A percentile compares a stretch with the other conserved stretches of the same genome.
Evolutionary conservation across 2,329 filamentous ascomycete species (phyloP).

Genomic region (Fonsecaea pedrosoi): DNA sequence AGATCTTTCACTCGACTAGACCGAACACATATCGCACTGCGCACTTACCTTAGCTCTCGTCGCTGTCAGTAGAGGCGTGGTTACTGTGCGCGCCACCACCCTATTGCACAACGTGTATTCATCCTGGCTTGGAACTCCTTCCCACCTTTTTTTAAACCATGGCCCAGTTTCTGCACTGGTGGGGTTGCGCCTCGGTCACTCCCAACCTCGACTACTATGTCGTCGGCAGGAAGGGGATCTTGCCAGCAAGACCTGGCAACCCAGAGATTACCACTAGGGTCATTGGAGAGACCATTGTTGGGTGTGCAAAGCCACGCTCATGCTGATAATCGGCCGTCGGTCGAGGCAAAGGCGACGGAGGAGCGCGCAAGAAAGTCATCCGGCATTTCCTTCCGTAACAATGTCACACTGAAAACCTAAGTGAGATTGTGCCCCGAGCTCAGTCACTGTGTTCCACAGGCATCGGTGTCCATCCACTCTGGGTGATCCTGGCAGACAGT

Average conservation of each 20-base stretch:
- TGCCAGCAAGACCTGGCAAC: not conserved
- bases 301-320: not conserved
- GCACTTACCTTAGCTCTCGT: too few species aligned
- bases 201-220: not conserved
- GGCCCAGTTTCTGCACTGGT: not conserved
- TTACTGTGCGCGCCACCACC: not conserved
- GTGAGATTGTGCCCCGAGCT: not conserved
- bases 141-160: not conserved
- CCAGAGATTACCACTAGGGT: not conserved
- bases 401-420: not conserved
- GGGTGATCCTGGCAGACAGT: not conserved
- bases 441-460: not conserved
- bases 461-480: not conserved
- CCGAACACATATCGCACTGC: too few species aligned
- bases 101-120: not conserved
- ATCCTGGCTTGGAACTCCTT: not conserved
- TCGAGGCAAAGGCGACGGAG: not conserved
- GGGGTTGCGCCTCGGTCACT: not conserved
- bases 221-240: not conserved
- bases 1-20: too few species aligned
- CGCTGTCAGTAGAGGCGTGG: not conserved
- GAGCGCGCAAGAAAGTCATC: not conserved
- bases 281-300: not conserved
- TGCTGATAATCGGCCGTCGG: not conserved
- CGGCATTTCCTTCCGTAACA: not conserved